Evolutionary conservation across 352 stramenopile species (phyloP), one percentile per base, ranked within the genome.

Genomic region (Peronospora destructor): DNA sequence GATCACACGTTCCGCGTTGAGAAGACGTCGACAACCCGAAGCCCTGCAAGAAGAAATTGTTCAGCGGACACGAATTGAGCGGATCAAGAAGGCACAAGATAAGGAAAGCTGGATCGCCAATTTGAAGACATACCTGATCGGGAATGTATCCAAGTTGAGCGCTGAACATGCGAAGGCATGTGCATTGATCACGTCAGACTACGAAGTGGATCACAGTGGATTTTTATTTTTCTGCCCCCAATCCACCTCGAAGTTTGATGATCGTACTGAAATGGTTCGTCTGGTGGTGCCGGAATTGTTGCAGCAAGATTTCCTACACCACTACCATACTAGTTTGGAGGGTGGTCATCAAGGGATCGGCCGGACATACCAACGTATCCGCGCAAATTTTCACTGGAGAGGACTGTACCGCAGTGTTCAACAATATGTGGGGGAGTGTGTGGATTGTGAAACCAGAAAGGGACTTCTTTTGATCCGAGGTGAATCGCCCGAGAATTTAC

Each of bases 361-460:
- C n/a, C n/a, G n/a, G n/a, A n/a, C n/a, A n/a, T n/a, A n/a, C n/a
- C n/a, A n/a, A n/a, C n/a, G n/a, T n/a, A n/a, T 51, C 1, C 16
- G 39, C 9, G 49, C 3, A 11, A 43, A 46, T 11, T 50, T 50
- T 5, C 41, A 57, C 14, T 47, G 29, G 30, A 4, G 38, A 16
- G 29, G 48, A 0, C 14, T 55, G 5, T 55, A 42, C 10, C n/a
- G 25, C 1, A 43, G 19, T 35, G 13, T 48, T 6, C 40, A 50
- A 26, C 13, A 21, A 0, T 57, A 30, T 19, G 25, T 50, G 5
- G 32, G 49, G 14, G 16, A 50, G 12, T 57, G 33, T n/a, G 17
- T 36, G 1, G 49, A 57, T 29, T 50, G 41, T 34, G 35, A 49
- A 11, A 50, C 49, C 7, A 33, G 33, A 6, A 50, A 50, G 30